Evolutionary conservation across 2,329 filamentous ascomycete genomes (phyloP).

Genomic region (Talaromyces sp.): DNA sequence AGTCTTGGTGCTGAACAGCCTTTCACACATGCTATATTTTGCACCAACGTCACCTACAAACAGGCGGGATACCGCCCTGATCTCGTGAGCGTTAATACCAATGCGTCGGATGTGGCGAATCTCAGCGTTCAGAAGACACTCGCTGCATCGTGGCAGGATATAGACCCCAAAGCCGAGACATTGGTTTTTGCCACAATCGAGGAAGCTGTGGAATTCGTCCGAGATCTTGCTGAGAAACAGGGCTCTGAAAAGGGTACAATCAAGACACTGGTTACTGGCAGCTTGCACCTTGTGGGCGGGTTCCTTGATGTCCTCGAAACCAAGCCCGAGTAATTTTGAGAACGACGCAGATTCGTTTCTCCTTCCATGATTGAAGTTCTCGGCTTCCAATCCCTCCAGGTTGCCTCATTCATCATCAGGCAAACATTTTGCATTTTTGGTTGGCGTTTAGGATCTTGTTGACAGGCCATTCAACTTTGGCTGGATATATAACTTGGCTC

Average conservation of each 20-base stretch:
- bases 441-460: neutral
- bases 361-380: neutral
- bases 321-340: conserved; percentile 19
- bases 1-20: conserved; percentile 35
- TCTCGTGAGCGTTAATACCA: conserved; percentile 57
- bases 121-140: conserved; percentile 64
- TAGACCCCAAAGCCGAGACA: conserved; percentile 50
- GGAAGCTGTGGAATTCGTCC: conserved; percentile 60
- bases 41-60: conserved; percentile 66
- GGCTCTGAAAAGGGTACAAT: conserved; percentile 39
- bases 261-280: conserved; percentile 72
- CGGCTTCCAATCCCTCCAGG: neutral
- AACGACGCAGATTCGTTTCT: neutral
- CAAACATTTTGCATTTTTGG: neutral
- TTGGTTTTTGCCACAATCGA: conserved; percentile 61
- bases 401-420: neutral
- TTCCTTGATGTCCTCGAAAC: conserved; percentile 66
- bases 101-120: conserved; percentile 52
- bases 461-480: neutral
- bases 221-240: conserved; percentile 36
- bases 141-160: conserved; percentile 54
- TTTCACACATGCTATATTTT: conserved; percentile 75
- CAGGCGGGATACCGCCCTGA: conserved; percentile 58
- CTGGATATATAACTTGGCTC: neutral
- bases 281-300: conserved; percentile 76